Conservation (phyloP, 352 stramenopile species). For the Phytopythium chamaehyphon region DNA sequence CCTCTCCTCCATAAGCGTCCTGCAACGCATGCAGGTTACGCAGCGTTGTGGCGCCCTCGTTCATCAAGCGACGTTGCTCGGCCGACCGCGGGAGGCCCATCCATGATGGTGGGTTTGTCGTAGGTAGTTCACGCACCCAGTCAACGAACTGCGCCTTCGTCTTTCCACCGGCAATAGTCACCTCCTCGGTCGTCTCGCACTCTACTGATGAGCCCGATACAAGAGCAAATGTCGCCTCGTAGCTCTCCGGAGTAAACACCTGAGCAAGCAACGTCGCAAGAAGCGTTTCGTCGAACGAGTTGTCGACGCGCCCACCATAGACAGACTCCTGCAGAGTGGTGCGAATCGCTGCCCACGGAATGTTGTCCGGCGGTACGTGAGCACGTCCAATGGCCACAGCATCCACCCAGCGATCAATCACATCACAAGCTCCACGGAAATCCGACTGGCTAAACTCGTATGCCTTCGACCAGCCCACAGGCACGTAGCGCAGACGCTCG, state of each 20-base stretch:
- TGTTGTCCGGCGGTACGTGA: slow-evolving; percentile 93
- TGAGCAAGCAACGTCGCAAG: slow-evolving; percentile 92
- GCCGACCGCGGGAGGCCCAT: slow-evolving; percentile 90
- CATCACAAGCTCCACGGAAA: slow-evolving; percentile 94
- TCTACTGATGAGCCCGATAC: slow-evolving; percentile 60
- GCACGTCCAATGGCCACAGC: slow-evolving; percentile 71
- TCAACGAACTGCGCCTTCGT: slow-evolving; percentile 90
- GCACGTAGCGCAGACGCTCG: slow-evolving; percentile 97
- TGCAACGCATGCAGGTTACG: slow-evolving; percentile 83
- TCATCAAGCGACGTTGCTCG: slow-evolving; percentile 87
- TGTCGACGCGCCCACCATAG: slow-evolving; percentile 97
- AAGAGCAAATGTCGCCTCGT: slow-evolving; percentile 86
- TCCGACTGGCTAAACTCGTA: slow-evolving; percentile 99
- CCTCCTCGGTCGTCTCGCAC: slow-evolving; percentile 27
- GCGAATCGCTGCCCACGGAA: slow-evolving; percentile 98
- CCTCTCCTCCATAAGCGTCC: slow-evolving; percentile 61
- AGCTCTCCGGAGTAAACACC: slow-evolving; percentile 94
- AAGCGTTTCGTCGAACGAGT: slow-evolving; percentile 95
- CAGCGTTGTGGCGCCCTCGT: slow-evolving; percentile 68
- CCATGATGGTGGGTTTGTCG: slow-evolving; percentile 91
- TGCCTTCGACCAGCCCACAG: slow-evolving; percentile 97
- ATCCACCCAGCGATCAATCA: slow-evolving; percentile 97
- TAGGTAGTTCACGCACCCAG: slow-evolving; percentile 86
- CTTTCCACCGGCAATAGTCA: slow-evolving; percentile 87
- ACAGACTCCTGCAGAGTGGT: slow-evolving; percentile 95